Evolutionary conservation across 1,284 basidiomycete species (phyloP).

Genomic region (Pseudozyma pruni): DNA sequence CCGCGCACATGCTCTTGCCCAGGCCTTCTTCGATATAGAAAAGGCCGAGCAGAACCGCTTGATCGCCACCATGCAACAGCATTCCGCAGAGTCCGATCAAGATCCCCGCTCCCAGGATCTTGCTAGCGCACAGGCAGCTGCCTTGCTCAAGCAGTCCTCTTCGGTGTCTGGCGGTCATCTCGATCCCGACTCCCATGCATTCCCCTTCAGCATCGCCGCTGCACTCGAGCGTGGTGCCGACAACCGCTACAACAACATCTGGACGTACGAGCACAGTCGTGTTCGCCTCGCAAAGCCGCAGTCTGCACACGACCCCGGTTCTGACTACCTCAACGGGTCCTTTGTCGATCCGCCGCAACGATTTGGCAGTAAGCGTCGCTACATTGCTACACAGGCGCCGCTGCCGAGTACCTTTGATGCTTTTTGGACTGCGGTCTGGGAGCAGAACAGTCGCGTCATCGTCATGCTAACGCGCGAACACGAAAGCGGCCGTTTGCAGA

Average conservation of each 20-base stretch:
- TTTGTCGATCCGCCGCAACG: conserved; percentile 55
- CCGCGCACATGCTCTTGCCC: conserved; percentile 82
- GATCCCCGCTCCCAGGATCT: conserved; percentile 46
- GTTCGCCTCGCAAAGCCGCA: conserved; percentile 53
- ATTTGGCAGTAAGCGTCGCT: conserved; percentile 71
- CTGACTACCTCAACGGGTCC: conserved; percentile 64
- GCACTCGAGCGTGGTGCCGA: conserved; percentile 94
- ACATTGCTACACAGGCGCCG: conserved; percentile 97
- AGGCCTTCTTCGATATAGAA: conserved; percentile 90
- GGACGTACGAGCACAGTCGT: conserved; percentile 89
- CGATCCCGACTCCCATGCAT: conserved; percentile 66
- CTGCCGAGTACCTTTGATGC: conserved; percentile 87
- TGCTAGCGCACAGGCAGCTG: conserved; percentile 25
- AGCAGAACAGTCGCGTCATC: conserved; percentile 72
- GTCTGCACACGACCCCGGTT: conserved; percentile 40
- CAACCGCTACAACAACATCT: conserved; percentile 88
- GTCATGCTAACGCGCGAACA: conserved; percentile 87
- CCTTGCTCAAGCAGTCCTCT: conserved; percentile 25
- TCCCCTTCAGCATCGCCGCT: conserved; percentile 91
- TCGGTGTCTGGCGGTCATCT: conserved; percentile 6
- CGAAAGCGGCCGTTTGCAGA: conserved; percentile 88
- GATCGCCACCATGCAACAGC: conserved; percentile 91
- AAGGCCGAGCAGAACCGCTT: conserved; percentile 87
- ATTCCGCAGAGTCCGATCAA: conserved; percentile 72
- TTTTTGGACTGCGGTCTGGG: conserved; percentile 83